Evolutionary conservation across 2,329 filamentous ascomycete genomes (phyloP).

Genomic region (Nannizziopsis arthrosporioides): DNA sequence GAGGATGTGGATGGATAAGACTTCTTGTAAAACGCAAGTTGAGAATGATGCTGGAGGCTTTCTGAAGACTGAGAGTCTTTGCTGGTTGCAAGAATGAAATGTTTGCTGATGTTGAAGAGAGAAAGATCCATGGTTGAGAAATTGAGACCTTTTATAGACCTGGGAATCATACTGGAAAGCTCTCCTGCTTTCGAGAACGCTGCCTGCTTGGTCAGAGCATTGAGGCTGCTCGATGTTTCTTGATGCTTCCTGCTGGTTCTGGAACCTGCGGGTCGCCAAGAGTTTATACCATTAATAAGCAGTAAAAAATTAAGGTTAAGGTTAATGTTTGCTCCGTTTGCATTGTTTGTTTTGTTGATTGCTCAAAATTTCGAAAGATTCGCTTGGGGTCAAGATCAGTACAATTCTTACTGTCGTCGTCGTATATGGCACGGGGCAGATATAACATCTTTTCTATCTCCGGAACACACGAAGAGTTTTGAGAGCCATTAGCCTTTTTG

Average conservation of each 20-base stretch:
- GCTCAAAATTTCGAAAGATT: too few species aligned
- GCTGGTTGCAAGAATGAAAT: background rate
- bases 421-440: too few species aligned
- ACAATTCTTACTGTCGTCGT: too few species aligned
- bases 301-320: too few species aligned
- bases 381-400: too few species aligned
- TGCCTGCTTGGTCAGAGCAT: background rate
- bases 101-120: conserved; percentile 9
- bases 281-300: background rate
- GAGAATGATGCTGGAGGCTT: background rate
- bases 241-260: background rate
- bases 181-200: too few species aligned
- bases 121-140: conserved; percentile 1
- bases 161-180: background rate
- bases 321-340: background rate
- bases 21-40: conserved; percentile 20
- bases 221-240: conserved; percentile 6
- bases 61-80: conserved; percentile 3
- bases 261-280: background rate
- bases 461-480: too few species aligned
- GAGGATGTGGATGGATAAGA: conserved; percentile 32
- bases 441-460: too few species aligned
- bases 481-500: background rate
- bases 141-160: conserved; percentile 12
- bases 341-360: conserved; percentile 1